phyloP scores from a whole-genome alignment of 768 basidiomycete genomes.

The Mycena amicta region DNA sequence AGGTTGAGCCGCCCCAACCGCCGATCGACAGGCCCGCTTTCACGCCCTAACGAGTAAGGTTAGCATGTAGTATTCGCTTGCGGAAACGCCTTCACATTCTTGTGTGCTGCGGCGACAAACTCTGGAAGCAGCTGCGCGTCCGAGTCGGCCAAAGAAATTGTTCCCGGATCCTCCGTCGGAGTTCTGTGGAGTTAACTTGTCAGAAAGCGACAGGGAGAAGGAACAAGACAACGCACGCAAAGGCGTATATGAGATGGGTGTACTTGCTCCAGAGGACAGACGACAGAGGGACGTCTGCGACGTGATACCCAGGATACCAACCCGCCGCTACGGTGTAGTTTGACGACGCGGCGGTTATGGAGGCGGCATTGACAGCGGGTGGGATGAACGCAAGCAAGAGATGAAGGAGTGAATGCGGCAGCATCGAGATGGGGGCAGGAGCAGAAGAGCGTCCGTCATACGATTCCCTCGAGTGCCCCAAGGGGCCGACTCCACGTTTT shows the following conservation, averaged over 20 bases:
- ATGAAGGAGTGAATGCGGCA: neutral
- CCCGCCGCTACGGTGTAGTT: slow-evolving; percentile 44
- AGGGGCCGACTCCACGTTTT: no score
- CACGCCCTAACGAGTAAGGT: slow-evolving; percentile 54
- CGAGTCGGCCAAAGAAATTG: slow-evolving; percentile 44
- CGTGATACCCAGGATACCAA: slow-evolving; percentile 75
- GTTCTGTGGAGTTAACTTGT: slow-evolving; percentile 27
- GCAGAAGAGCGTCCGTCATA: no score
- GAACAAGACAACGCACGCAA: slow-evolving; percentile 53
- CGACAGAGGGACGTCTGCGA: slow-evolving; percentile 49
- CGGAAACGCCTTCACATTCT: slow-evolving; percentile 32
- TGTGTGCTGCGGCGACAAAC: slow-evolving; percentile 55
- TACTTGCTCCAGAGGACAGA: slow-evolving; percentile 69
- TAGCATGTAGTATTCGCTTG: slow-evolving; percentile 1
- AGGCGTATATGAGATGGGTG: slow-evolving; percentile 69
- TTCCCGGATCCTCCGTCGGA: slow-evolving; percentile 39
- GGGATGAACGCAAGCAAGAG: slow-evolving; percentile 7
- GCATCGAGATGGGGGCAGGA: neutral
- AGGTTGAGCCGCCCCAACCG: slow-evolving; percentile 69
- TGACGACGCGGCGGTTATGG: slow-evolving; percentile 13
- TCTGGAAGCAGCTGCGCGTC: slow-evolving; percentile 53
- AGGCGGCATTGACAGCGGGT: neutral
- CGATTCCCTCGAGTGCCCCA: no score
- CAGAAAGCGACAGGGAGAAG: neutral
- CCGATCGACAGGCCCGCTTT: slow-evolving; percentile 64